phyloP scores from a whole-genome alignment of 768 basidiomycete species.

The Macrolepiota fuliginosa region DNA sequence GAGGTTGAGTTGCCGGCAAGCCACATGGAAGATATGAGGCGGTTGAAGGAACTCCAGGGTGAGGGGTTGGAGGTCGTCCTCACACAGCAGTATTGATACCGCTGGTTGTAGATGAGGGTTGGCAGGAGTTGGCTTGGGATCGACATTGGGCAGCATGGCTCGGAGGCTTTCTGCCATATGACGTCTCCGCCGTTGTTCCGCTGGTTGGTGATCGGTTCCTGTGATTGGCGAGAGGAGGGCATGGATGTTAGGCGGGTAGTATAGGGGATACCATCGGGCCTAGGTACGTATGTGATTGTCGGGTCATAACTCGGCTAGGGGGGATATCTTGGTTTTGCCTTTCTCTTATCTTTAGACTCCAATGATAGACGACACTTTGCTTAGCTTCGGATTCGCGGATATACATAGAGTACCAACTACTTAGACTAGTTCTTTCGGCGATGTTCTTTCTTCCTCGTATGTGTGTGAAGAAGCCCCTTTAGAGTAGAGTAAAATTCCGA shows the following conservation, averaged over 20 bases:
- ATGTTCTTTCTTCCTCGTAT: background rate
- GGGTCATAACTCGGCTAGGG: background rate
- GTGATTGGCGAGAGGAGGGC: background rate
- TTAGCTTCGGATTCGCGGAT: background rate
- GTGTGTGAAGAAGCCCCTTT: background rate
- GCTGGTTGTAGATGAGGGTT: background rate
- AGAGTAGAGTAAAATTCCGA: background rate
- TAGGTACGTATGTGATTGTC: background rate
- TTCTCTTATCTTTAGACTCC: background rate
- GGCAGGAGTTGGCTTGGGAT: too few species aligned
- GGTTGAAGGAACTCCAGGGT: constrained; percentile 27
- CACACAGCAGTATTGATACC: constrained; percentile 11
- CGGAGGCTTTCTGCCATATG: background rate
- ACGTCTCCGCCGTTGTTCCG: background rate
- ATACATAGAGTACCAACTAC: background rate
- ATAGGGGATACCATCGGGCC: background rate
- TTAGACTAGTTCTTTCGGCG: background rate
- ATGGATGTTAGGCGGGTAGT: background rate
- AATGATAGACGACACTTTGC: background rate
- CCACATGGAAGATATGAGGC: constrained; percentile 28
- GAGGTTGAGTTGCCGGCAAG: constrained; percentile 27
- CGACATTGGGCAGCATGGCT: background rate
- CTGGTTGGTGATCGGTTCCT: constrained; percentile 1
- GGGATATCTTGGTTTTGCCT: background rate
- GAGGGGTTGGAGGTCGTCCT: constrained; percentile 31